Evolutionary conservation across 2,329 filamentous ascomycete genomes (phyloP), one percentile per base, ranked within the genome.

Genomic region (Daldinia sp.): DNA sequence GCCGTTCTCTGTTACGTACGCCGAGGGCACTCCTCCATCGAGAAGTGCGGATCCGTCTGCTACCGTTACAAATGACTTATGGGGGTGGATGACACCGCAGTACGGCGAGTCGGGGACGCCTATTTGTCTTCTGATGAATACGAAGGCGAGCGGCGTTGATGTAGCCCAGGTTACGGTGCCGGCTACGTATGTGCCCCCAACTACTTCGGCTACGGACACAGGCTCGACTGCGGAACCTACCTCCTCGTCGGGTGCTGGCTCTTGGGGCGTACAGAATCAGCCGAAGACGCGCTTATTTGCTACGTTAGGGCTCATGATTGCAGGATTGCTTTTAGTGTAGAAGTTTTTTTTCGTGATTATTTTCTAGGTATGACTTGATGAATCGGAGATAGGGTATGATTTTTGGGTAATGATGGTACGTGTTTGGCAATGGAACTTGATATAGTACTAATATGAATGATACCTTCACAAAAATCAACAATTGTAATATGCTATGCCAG

Each of bases 91-190:
- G 1, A 34, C 8, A 3, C 60, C 60, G 48, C 50, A 25, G 17
- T 66, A 63, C 30, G 60, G 63, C 49, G 63, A 56, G 3, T 54
- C 48, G 10, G 63, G 63, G 13, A 55, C 49, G 35, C 63, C 63
- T 2, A 30, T 66, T 30, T 66, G 63, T 30, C 48, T 66, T 19
- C 48, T 43, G 34, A 49, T 37, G 10, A 58, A 66, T 35, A 66
- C 58, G 34, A 48, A 17, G 37, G 45, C 10, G 2, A 49, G 55
- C 25, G 55, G 52, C 6, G 63, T 52, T 2, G 30, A 52, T n/a
- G 10, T 66, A 15, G 63, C 55, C 4, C 41, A 66, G 27, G 63
- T 66, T 1, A 66, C 63, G 13, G 63, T 66, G 34, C 51, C 55
- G 4, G 63, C 56, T 4, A 63, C 59, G 5, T 66, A 66, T 19